Base-by-base conservation (phyloP, 1,284 basidiomycete genomes). In the Rhodotorula glutinis region DNA sequence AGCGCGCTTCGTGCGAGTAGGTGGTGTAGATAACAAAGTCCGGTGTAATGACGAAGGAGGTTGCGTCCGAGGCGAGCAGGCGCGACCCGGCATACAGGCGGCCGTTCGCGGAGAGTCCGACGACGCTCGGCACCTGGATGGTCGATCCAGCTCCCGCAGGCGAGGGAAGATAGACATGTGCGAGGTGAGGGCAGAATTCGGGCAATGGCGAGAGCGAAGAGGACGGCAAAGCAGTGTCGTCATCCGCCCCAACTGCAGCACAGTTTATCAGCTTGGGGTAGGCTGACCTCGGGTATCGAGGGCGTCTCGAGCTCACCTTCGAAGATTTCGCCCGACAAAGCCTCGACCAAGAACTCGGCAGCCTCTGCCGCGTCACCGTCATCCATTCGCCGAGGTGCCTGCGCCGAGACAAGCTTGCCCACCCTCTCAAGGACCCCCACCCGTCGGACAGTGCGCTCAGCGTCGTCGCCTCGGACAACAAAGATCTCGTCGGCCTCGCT, bases 1-100 rank as follows among this genome's bases (percentile, higher is more conserved):
- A 98, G 47, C 86, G 84, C 0, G 86, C 88, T 56, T 90, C 86
- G 76, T 98, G 95, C 0, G 90, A 80, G 8, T 86, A 87, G 0
- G 91, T 92, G 1, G 91, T 93, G 80, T 87, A 96, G 54, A 96
- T 88, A 43, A 97, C 80, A 77, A 92, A 93, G 21, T 86, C 85
- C 11, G 88, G 85, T 4, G 90, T 87, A n/a, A 90, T 73, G 1
- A 85, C 84, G 79, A 94, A 92, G 0, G 94, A 97, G 11, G 73
- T 70, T 4, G 70, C 70, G 40, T 74, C 71, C n/a, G 51, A 53
- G 1, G 73, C 73, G 51, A 75, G 40, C 1, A 66, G 64, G 43
- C 64, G 65, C 1, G 57, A 57, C 30, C 74, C 72, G 33, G 73
- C 64, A 57, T 76, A 76, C 19, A 79, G 66, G 0, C 74, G 74